Base-by-base conservation (phyloP, 1,284 basidiomycete species). In the Trametes pubescens region DNA sequence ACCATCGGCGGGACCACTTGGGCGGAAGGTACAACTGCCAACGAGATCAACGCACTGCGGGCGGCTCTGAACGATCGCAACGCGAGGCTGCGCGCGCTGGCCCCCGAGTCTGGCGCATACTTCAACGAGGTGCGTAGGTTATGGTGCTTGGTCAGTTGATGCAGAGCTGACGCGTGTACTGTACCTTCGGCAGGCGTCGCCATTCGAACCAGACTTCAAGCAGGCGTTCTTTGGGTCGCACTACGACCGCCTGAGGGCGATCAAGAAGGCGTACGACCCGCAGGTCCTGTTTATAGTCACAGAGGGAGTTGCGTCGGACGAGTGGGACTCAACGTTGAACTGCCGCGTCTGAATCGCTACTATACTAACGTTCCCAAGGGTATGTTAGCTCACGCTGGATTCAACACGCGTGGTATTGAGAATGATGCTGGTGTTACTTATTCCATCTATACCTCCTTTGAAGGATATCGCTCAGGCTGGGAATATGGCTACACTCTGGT, bases 251-350 rank as follows among this genome's bases (percentile, higher is more conserved):
- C 65, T 84, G 51, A 77, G 76, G 61, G 67, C 54, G 1, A 81
- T 85, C 73, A 85, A 84, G 71, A 58, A 72, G 16, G 76, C 69
- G 57, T 82, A 84, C 61, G 84, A 85, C 67, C 79, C 80, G 0
- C 53, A 73, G 8, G 75, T 75, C 51, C 62, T 85, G 21, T 85
- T 84, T 66, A 69, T 81, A 21, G 80, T 83, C 18, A 64, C 71
- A 0, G 72, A 77, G 51, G 84, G 83, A 1, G 81, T 84, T 4
- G 81, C 81, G 2, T 81, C 80, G 4, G 80, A 83, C 13, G 72
- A 76, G 7, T 78, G 75, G 76, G 74, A 76, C 51, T 59, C 61
- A 18, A 57, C 68, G 4, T 38, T 77, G 57, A 70, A 64, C 2
- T 75, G 76, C 58, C 64, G 65, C 4, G 11, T 61, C 14, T 65